Base-by-base conservation (phyloP, 2,329 filamentous ascomycete species). In the Ascosphaera apis region DNA sequence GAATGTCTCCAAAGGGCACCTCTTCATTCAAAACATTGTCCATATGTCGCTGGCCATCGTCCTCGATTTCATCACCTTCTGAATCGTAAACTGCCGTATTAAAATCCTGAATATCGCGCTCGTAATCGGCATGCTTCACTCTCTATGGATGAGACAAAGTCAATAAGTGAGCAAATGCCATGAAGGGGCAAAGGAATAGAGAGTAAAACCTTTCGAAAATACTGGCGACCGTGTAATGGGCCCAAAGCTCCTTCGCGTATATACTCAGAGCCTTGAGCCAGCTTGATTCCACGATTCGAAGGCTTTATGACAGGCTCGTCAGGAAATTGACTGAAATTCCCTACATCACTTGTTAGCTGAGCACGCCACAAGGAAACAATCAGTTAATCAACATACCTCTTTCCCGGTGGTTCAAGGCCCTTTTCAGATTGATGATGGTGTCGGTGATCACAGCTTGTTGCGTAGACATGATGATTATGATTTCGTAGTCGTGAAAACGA, bases 51-150 rank as follows among this genome's bases (percentile, higher is more conserved):
- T 65, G 65, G 33, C 61, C 57, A 15, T 63, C 62, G 44, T 67
- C 65, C n/a, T 64, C 65, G 38, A 72, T 57, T 40, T 72, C 63
- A 42, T 71, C 69, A 37, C 71, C 71, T 47, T 75, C 67, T n/a
- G 65, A 66, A 46, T 76, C 70, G 49, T 66, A 70, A 42, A 66
- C 62, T 36, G 60, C 57, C 4, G 71, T 70, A 39, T 72, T 74
- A 30, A 57, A 61, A 42, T 63, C 58, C 34, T 75, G 56, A 36
- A 72, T 71, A 47, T 66, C 60, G 45, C 71, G 61, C 31, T 61
- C 57, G 49, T 73, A 72, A 33, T 71, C 71, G 31, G 67, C 69
- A 48, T 75, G 69, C 33, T 69, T 63, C 42, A 73, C 60, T 52
- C 60, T 65, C 66, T 72, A 40, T 41, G 15, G 12, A 34, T n/a